Conservation (phyloP, 2,329 filamentous ascomycete species). For the Colletotrichum simmondsii region DNA sequence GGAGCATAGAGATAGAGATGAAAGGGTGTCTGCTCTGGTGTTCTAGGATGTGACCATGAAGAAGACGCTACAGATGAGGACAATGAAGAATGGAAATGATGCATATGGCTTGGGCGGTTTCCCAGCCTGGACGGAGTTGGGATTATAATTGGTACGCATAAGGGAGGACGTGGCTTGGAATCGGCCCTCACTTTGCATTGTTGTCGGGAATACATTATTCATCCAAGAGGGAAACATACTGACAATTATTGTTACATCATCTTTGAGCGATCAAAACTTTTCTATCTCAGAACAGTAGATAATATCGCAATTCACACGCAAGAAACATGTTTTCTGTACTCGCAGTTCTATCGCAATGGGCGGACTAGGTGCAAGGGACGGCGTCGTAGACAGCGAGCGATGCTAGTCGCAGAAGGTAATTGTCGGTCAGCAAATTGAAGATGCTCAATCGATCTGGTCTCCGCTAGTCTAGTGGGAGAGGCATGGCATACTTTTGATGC, state of each 20-base stretch:
- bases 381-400: too few relatives aligned
- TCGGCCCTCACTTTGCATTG: conserved; percentile 1
- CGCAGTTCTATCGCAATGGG: too few relatives aligned
- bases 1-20: conserved; percentile 48
- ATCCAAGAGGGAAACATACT: neutral
- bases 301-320: conserved; percentile 1
- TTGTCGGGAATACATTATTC: neutral
- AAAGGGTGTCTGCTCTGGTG: conserved; percentile 32
- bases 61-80: neutral
- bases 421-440: neutral
- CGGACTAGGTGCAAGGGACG: neutral
- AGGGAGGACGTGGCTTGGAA: neutral
- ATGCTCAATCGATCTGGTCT: neutral
- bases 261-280: neutral
- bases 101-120: conserved; percentile 29
- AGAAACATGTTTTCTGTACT: neutral
- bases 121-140: conserved; percentile 32
- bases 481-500: neutral
- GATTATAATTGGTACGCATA: conserved; percentile 20
- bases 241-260: conserved; percentile 11
- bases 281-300: neutral
- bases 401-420: too few relatives aligned
- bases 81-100: conserved; percentile 19
- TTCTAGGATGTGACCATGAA: conserved; percentile 22
- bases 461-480: neutral